Evolutionary conservation across 2,329 filamentous ascomycete genomes (phyloP).

Genomic region (Aspergillus pseudoviridinutans): DNA sequence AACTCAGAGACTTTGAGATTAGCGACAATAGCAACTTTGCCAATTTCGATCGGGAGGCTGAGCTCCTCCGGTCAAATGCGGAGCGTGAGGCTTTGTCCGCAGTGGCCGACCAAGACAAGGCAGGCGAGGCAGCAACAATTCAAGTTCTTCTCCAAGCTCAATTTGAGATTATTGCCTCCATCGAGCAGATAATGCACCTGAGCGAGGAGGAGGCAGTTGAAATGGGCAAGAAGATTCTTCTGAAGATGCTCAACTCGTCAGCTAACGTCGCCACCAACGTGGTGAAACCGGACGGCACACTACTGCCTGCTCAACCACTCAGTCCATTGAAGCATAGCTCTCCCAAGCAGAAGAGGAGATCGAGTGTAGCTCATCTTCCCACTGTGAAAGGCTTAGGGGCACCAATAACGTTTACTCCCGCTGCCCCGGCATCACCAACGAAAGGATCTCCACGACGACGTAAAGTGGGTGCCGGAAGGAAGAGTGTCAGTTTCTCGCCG

Average conservation of each 20-base stretch:
- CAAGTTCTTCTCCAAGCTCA: conserved; percentile 84
- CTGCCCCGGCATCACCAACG: conserved; percentile 56
- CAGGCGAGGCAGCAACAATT: conserved; percentile 70
- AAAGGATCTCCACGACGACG: conserved; percentile 78
- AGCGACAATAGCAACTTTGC: conserved; percentile 65
- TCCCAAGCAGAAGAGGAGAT: conserved; percentile 65
- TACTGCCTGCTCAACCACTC: conserved; percentile 55
- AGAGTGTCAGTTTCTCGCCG: conserved; percentile 76
- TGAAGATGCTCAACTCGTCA: conserved; percentile 72
- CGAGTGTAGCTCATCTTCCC: conserved; percentile 36
- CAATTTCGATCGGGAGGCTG: conserved; percentile 73
- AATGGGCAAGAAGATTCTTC: conserved; percentile 72
- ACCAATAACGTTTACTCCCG: conserved; percentile 29
- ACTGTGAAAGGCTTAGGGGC: conserved; percentile 23
- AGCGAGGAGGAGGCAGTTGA: conserved; percentile 77
- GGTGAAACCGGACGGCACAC: conserved; percentile 79
- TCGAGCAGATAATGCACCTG: conserved; percentile 78
- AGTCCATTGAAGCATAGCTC: conserved; percentile 67
- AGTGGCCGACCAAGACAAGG: conserved; percentile 78
- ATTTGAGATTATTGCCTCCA: conserved; percentile 82
- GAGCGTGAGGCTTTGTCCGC: conserved; percentile 73
- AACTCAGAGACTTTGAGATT: conserved; percentile 67
- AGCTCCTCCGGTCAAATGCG: conserved; percentile 78
- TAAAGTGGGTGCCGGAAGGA: conserved; percentile 60
- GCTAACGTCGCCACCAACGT: conserved; percentile 72